phyloP scores from a whole-genome alignment of 257 asterid species.

The Salvia splendens region DNA sequence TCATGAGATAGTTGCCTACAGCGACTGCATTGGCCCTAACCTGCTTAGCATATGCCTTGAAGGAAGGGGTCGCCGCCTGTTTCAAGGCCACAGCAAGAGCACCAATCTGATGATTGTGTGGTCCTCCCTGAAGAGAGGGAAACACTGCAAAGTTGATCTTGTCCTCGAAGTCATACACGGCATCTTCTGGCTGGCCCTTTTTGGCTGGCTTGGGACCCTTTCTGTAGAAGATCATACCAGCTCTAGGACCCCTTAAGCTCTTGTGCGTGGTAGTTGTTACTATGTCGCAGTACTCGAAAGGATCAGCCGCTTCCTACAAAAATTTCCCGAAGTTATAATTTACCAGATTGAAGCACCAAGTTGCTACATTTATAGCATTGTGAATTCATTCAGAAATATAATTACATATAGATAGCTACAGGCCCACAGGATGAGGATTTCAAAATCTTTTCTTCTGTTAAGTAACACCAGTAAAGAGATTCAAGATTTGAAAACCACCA shows the following conservation, averaged over 20 bases:
- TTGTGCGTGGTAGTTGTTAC: slow-evolving; percentile 99
- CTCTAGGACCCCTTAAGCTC: slow-evolving; percentile 92
- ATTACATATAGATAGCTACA: slow-evolving; percentile 9
- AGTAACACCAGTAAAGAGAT: neutral
- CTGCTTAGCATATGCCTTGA: slow-evolving; percentile 91
- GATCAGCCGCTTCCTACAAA: slow-evolving; percentile 83
- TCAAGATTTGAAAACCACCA: neutral
- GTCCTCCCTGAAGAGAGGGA: slow-evolving; percentile 98
- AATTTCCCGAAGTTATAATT: slow-evolving; percentile 4
- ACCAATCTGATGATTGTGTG: slow-evolving; percentile 97
- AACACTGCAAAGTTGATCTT: slow-evolving; percentile 90
- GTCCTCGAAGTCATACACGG: slow-evolving; percentile 90
- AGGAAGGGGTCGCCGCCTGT: slow-evolving; percentile 78
- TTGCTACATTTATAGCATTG: neutral
- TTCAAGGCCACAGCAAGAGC: slow-evolving; percentile 97
- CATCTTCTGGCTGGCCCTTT: slow-evolving; percentile 86
- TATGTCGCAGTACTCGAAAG: slow-evolving; percentile 85
- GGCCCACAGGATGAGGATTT: neutral
- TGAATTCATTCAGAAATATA: neutral
- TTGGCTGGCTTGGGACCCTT: slow-evolving; percentile 80
- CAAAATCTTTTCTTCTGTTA: neutral
- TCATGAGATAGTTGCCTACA: slow-evolving; percentile 75
- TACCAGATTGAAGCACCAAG: slow-evolving; percentile 4
- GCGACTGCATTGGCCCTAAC: slow-evolving; percentile 95
- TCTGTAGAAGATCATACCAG: slow-evolving; percentile 90